These are phyloP conservation scores for Linanthus parryae DNA, from an alignment of 148 eudicot species.

Conservation along the genomic window DNA sequence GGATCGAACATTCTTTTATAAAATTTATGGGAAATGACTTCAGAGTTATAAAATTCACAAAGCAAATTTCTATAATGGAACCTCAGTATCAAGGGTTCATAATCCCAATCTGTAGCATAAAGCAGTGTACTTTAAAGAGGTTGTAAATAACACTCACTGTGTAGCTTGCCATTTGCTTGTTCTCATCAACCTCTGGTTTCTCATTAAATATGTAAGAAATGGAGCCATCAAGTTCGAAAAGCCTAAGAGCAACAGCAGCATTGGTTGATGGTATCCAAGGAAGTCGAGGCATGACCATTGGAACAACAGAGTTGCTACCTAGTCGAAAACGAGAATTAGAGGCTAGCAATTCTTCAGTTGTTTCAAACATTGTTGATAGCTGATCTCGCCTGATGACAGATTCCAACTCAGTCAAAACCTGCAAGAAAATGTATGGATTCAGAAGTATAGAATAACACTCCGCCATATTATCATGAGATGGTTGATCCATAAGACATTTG, in stretches of 20 bases:
- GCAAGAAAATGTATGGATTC: constrained; percentile 11
- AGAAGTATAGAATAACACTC: no score
- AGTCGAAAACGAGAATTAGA: constrained; percentile 18
- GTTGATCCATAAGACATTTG: no score
- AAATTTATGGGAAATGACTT: not conserved
- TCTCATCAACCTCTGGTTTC: constrained; percentile 39
- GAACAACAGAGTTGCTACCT: constrained; percentile 7
- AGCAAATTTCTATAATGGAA: not conserved
- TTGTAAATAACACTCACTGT: constrained; percentile 35
- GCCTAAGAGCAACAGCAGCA: constrained; percentile 74
- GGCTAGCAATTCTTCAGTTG: constrained; percentile 37
- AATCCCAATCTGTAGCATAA: not conserved
- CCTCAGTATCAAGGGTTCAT: not conserved
- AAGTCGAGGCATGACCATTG: constrained; percentile 29
- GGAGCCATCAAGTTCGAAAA: constrained; percentile 82
- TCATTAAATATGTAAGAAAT: constrained; percentile 44
- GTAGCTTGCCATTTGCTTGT: constrained; percentile 33
- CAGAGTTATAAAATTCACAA: not conserved
- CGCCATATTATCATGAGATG: no score
- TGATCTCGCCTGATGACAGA: constrained; percentile 28
- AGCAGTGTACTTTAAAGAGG: not conserved
- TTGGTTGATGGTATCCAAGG: constrained; percentile 79
- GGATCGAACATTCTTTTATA: no score
- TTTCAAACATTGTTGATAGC: constrained; percentile 30
- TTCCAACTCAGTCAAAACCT: constrained; percentile 45